A percentile compares a stretch with the other conserved stretches of the same genome.
Evolutionary conservation across 306 rosid genomes (phyloP).

Genomic region (Dalbergia oliveri): DNA sequence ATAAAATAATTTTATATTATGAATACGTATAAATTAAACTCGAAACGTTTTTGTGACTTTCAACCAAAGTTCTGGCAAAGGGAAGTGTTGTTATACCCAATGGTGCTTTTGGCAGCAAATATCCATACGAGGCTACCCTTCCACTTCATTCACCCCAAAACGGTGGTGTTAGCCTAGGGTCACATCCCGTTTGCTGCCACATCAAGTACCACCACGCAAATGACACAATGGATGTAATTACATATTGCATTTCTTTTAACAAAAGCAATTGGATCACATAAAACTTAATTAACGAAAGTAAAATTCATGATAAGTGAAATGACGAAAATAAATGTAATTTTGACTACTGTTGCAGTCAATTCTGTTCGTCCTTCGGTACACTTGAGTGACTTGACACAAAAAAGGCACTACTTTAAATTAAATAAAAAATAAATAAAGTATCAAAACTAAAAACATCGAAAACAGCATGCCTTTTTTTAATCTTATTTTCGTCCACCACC

Average conservation of each 20-base stretch:
- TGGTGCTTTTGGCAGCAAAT: neutral
- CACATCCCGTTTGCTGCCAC: neutral
- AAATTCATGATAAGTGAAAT: neutral
- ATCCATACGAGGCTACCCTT: neutral
- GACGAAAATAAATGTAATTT: neutral
- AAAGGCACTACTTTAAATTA: too few species aligned
- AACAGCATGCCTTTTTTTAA: neutral
- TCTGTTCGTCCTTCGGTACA: too few species aligned
- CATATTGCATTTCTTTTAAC: constrained; percentile 1
- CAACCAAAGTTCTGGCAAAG: neutral
- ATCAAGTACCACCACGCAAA: neutral
- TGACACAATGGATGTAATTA: neutral
- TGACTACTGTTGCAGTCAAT: neutral
- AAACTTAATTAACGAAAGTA: neutral
- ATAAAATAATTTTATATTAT: too few species aligned
- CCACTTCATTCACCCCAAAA: neutral
- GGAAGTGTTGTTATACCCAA: neutral
- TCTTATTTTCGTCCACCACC: neutral
- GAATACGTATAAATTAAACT: too few species aligned
- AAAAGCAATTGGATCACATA: neutral
- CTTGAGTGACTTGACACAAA: too few species aligned
- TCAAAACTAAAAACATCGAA: too few species aligned
- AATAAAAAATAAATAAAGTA: too few species aligned
- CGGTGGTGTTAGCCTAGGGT: neutral
- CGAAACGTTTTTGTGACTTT: neutral